These are phyloP conservation scores for Gyrodon lividus DNA, from an alignment of 768 basidiomycete species.

Conservation along the genomic window DNA sequence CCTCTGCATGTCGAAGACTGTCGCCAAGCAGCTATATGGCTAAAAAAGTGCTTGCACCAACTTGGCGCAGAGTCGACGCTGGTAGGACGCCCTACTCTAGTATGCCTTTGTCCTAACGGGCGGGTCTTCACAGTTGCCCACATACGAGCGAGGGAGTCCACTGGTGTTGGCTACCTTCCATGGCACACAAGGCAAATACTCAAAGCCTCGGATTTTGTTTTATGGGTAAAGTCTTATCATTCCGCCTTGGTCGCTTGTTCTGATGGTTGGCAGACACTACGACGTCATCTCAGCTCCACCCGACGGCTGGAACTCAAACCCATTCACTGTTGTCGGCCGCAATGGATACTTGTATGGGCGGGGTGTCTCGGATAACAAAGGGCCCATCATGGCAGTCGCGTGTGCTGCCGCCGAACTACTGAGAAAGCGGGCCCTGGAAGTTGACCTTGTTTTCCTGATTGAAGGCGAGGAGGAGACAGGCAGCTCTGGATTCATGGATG, in stretches of 20 bases:
- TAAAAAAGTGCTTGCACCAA: constrained; percentile 84
- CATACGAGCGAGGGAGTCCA: constrained; percentile 76
- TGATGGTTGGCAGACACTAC: constrained; percentile 65
- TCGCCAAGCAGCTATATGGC: constrained; percentile 89
- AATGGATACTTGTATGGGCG: constrained; percentile 92
- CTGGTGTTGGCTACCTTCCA: constrained; percentile 87
- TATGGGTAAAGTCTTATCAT: constrained; percentile 62
- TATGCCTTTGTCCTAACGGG: not conserved
- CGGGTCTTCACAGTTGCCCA: constrained; percentile 56
- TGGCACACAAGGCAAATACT: constrained; percentile 56
- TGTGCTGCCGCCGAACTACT: constrained; percentile 86
- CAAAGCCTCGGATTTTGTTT: constrained; percentile 78
- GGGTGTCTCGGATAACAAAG: constrained; percentile 94
- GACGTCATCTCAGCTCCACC: constrained; percentile 87
- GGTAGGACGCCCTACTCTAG: constrained; percentile 39
- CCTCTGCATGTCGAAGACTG: constrained; percentile 78
- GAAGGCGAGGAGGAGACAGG: constrained; percentile 99
- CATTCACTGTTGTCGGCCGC: constrained; percentile 76
- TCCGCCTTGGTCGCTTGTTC: not conserved
- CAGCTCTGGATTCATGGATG: constrained; percentile 79
- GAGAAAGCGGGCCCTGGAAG: constrained; percentile 65
- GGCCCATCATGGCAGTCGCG: constrained; percentile 88
- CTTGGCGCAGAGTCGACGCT: constrained; percentile 82
- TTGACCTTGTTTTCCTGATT: constrained; percentile 87
- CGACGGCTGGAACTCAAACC: constrained; percentile 78